A percentile compares a stretch with the other conserved stretches of the same genome.
Conservation (phyloP, 306 rosid species). For the Hippophae tibetana region DNA sequence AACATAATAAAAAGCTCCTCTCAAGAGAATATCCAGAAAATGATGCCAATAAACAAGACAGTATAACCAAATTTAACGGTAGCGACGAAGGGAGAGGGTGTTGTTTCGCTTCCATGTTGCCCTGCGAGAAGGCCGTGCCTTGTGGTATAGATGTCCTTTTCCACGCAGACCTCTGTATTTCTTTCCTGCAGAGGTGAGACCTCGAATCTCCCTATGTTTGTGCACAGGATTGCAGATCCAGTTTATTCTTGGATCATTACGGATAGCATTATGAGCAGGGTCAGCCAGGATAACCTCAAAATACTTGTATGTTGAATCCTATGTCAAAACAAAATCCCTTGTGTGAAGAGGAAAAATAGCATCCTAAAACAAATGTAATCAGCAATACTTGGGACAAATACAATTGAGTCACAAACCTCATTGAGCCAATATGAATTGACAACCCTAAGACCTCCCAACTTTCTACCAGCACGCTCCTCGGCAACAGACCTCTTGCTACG, state of each 20-base stretch:
- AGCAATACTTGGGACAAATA: neutral
- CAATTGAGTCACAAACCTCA: conserved; percentile 37
- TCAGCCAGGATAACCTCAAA: conserved; percentile 69
- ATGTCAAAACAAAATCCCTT: neutral
- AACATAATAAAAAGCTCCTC: no score
- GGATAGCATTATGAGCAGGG: conserved; percentile 60
- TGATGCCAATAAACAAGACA: neutral
- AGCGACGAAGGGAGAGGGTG: conserved; percentile 76
- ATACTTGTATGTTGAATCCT: conserved; percentile 87
- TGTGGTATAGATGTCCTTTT: conserved; percentile 66
- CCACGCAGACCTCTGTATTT: conserved; percentile 69
- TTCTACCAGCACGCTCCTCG: conserved; percentile 87
- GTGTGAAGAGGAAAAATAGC: neutral
- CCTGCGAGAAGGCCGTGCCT: conserved; percentile 69
- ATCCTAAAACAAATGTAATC: neutral
- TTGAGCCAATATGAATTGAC: conserved; percentile 90
- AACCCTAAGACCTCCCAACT: conserved; percentile 85
- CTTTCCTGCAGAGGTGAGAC: conserved; percentile 81
- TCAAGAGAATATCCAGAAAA: no score
- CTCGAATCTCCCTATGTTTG: conserved; percentile 83
- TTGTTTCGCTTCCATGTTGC: conserved; percentile 94
- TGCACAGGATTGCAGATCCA: conserved; percentile 80
- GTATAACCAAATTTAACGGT: conserved; percentile 33
- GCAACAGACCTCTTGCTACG: conserved; percentile 90
- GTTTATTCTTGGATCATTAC: conserved; percentile 81